Conservation (phyloP, 345 rosid genomes). For the Camelina sativa region DNA sequence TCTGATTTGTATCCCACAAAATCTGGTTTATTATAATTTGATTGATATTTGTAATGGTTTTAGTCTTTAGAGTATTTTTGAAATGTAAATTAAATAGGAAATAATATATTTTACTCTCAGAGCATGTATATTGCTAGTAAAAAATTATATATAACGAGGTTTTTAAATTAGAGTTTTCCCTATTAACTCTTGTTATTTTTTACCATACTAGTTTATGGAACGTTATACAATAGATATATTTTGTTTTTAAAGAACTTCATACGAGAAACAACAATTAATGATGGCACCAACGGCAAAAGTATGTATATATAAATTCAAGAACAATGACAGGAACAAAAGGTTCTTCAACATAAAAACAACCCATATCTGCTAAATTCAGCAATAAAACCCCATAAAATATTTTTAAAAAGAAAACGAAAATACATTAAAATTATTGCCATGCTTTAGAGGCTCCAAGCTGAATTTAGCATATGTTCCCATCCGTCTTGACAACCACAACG, state of each 20-base stretch:
- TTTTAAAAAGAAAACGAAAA: constrained; percentile 10
- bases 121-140: not conserved
- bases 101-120: not conserved
- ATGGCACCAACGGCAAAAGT: constrained; percentile 22
- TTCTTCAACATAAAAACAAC: constrained; percentile 44
- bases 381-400: constrained; percentile 18
- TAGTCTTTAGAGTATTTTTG: not conserved
- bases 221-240: not conserved
- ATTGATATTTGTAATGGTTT: too few relatives aligned
- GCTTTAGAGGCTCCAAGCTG: constrained; percentile 45
- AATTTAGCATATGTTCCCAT: constrained; percentile 52
- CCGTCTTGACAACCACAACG: constrained; percentile 46
- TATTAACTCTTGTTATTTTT: not conserved
- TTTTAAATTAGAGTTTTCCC: not conserved
- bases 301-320: constrained; percentile 41
- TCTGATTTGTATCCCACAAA: not conserved
- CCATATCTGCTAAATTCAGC: constrained; percentile 52
- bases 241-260: not conserved
- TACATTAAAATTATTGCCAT: constrained; percentile 39
- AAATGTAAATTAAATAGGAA: not conserved
- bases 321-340: constrained; percentile 51
- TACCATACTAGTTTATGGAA: constrained; percentile 3
- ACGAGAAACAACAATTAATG: not conserved
- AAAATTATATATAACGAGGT: not conserved
- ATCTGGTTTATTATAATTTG: too few relatives aligned